Conservation (phyloP, 2,329 filamentous ascomycete species). For the Aureobasidium sp. region DNA sequence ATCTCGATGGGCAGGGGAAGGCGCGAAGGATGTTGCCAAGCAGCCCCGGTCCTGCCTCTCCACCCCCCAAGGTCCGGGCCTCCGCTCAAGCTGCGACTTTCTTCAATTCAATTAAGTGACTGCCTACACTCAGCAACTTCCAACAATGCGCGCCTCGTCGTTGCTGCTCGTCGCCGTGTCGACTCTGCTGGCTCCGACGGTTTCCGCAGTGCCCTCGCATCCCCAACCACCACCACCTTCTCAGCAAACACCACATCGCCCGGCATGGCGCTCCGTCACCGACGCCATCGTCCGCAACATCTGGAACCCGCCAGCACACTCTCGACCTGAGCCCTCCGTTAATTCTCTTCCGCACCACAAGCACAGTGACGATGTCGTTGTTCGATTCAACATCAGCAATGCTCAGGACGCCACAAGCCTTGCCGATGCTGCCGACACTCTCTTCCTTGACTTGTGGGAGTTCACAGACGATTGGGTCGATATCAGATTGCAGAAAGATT, state of each 20-base stretch:
- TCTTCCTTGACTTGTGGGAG: constrained; percentile 88
- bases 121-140: not conserved
- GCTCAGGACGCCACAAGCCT: constrained; percentile 61
- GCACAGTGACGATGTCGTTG: constrained; percentile 64
- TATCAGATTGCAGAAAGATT: constrained; percentile 66
- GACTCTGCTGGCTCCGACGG: not conserved
- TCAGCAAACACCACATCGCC: not conserved
- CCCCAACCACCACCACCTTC: constrained; percentile 2
- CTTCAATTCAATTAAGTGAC: not conserved
- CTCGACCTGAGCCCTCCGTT: not conserved
- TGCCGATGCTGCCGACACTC: constrained; percentile 60
- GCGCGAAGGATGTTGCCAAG: constrained; percentile 1
- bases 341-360: constrained; percentile 17
- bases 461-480: constrained; percentile 77
- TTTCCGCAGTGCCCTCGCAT: constrained; percentile 11
- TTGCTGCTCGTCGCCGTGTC: not conserved
- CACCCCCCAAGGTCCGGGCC: not conserved
- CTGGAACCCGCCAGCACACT: constrained; percentile 3
- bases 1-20: not conserved
- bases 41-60: not conserved
- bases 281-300: constrained; percentile 15
- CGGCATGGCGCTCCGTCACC: constrained; percentile 15
- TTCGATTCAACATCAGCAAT: constrained; percentile 74
- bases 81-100: not conserved
- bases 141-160: constrained; percentile 10